phyloP scores from a whole-genome alignment of 345 rosid species.

The Turnera subulata region DNA sequence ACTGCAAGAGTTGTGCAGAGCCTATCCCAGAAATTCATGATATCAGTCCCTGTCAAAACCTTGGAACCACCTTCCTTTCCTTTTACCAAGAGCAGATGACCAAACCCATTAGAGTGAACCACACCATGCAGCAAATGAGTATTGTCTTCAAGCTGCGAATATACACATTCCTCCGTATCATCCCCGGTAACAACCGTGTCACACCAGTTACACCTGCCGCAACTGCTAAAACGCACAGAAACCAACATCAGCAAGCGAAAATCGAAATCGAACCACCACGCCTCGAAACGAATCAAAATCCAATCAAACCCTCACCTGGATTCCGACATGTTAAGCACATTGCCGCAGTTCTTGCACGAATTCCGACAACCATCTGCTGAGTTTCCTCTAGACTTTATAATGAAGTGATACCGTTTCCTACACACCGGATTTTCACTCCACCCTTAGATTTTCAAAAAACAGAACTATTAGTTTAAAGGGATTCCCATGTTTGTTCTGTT shows the following conservation, averaged over 20 bases:
- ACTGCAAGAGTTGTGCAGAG: conserved; percentile 47
- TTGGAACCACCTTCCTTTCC: conserved; percentile 72
- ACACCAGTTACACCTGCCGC: conserved; percentile 49
- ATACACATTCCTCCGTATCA: conserved; percentile 55
- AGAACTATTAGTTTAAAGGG: too few relatives aligned
- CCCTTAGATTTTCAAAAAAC: conserved; percentile 29
- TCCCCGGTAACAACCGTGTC: conserved; percentile 27
- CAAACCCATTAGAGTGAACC: conserved; percentile 70
- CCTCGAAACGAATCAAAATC: too few relatives aligned
- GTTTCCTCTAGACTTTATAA: conserved; percentile 37
- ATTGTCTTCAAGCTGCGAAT: conserved; percentile 50
- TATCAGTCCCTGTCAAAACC: conserved; percentile 46
- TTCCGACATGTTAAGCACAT: conserved; percentile 35
- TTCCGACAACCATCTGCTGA: conserved; percentile 16
- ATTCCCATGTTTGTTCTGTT: too few relatives aligned
- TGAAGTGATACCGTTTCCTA: conserved; percentile 66
- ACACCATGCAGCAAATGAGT: conserved; percentile 66
- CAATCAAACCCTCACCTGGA: conserved; percentile 24
- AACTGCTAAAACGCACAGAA: not conserved
- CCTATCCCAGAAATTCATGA: conserved; percentile 80
- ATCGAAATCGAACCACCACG: not conserved
- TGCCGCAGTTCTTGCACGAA: conserved; percentile 44
- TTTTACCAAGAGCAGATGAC: conserved; percentile 63
- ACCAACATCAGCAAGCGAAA: too few relatives aligned
- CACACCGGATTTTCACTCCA: conserved; percentile 85